A percentile compares a stretch with the other conserved stretches of the same genome.
phyloP scores from a whole-genome alignment of 2,329 filamentous ascomycete genomes.

The Colletotrichum cordylinicola region DNA sequence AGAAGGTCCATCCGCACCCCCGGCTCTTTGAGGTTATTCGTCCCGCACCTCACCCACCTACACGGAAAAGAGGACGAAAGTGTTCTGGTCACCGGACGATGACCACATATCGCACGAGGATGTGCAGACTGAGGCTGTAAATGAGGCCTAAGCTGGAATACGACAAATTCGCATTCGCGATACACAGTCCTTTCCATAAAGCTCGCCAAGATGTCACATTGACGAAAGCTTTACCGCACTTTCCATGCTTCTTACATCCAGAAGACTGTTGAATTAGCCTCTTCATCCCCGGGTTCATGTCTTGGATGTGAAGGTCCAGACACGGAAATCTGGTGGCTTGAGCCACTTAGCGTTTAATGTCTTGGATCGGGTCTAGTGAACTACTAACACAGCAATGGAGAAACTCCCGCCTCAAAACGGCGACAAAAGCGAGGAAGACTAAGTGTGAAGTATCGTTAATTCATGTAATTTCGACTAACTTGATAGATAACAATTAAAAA shows the following conservation, averaged over 20 bases:
- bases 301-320: background rate
- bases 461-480: background rate
- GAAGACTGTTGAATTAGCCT: background rate
- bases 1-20: background rate
- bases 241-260: fast-evolving
- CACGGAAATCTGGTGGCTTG: background rate
- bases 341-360: background rate
- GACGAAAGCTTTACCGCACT: background rate
- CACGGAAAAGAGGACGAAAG: background rate
- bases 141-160: background rate
- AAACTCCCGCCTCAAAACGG: background rate
- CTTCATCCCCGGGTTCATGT: background rate
- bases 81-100: background rate
- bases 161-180: background rate
- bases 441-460: background rate
- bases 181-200: fast-evolving
- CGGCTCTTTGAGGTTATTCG: background rate
- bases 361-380: background rate
- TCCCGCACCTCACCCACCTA: background rate
- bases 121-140: background rate
- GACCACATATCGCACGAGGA: background rate
- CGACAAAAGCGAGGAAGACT: background rate
- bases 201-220: background rate
- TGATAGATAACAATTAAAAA: background rate
- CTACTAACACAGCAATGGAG: background rate